A percentile compares a stretch with the other conserved stretches of the same genome.
Conservation (phyloP, 495 filamentous ascomycete genomes). For the Tuber melanosporum region DNA sequence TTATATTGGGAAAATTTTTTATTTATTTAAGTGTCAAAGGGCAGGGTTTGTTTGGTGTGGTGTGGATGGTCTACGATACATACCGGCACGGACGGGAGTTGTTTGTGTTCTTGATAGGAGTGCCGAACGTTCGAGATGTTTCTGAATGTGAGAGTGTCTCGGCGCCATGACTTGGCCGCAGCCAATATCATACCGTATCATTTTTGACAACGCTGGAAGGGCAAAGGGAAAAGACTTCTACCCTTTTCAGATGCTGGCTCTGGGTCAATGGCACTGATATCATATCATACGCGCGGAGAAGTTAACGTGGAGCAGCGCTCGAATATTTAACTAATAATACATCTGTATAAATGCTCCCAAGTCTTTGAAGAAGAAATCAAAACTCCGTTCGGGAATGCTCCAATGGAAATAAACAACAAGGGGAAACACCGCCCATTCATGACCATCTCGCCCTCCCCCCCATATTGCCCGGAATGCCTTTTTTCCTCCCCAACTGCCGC, state of each 20-base stretch:
- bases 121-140: neutral
- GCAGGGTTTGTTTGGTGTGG: too few relatives aligned
- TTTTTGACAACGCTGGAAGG: neutral
- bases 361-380: neutral
- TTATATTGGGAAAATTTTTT: too few relatives aligned
- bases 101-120: neutral
- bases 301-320: neutral
- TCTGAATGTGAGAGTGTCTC: neutral
- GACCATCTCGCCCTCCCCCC: neutral
- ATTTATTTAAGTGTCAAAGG: too few relatives aligned
- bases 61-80: too few relatives aligned
- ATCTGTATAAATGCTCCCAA: neutral
- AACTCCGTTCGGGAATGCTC: neutral
- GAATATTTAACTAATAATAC: neutral
- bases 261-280: neutral
- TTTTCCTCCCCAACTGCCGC: neutral
- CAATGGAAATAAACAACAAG: neutral
- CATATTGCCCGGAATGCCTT: constrained; percentile 15
- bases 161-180: neutral
- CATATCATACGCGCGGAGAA: neutral
- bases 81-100: neutral
- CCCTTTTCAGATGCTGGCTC: neutral
- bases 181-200: neutral
- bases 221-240: neutral
- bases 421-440: neutral